Base-by-base conservation (phyloP, 768 basidiomycete species). In the Boletus barrowsii region DNA sequence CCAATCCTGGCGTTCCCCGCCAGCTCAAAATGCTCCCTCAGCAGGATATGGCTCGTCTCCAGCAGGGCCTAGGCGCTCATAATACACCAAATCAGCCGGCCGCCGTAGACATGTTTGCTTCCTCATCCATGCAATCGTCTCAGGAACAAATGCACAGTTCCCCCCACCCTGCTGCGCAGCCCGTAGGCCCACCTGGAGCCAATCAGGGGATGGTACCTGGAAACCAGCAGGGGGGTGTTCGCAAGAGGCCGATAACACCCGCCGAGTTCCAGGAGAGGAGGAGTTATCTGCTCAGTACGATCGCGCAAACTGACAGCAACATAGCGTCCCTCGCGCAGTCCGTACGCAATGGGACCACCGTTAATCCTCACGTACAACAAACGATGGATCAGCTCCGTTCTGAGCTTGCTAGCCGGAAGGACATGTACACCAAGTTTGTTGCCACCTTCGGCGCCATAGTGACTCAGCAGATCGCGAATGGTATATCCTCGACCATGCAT, bases 141-240 rank as follows among this genome's bases (percentile, higher is more conserved):
- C 61, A 71, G 58, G 78, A 80, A 26, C 75, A 72, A 26, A 73
- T 83, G 62, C 80, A 77, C 10, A 73, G 78, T 6, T 80, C 80
- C 29, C 83, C 79, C n/a, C 74, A 76, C 67, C 60, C 68, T 15
- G 18, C 57, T 9, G 49, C 59, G 32, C 70, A 68, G 32, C 32
- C 65, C 18, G 53, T 60, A 4, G 68, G 58, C 15, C 56, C 59
- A 5, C 48, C 62, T 11, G 56, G 61, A 30, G 36, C 55, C 15
- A 60, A 59, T 53, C 69, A 62, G 43, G 63, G 59, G n/a, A 64
- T 67, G 57, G 50, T 60, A 10, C 53, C 60, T 29, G 65, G 57
- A 9, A 53, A 49, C 35, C 41, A 53, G 11, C 66, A 62, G 18
- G 52, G 69, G 17, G 66, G 62, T 41, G 62, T 51, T 42, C 71